phyloP scores from a whole-genome alignment of 2,329 filamentous ascomycete species.

The Westerdykella ornata region DNA sequence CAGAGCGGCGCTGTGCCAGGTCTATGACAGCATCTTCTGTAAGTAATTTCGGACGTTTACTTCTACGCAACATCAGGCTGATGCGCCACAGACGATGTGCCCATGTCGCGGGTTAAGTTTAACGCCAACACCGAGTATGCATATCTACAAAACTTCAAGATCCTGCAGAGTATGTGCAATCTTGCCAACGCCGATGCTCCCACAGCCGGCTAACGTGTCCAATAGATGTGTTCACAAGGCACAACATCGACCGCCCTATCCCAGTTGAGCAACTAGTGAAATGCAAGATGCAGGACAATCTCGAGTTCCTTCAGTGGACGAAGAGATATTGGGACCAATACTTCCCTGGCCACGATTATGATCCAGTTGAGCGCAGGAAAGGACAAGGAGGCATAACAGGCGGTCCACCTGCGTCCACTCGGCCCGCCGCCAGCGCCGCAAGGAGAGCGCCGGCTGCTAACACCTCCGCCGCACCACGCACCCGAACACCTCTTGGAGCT shows the following conservation, averaged over 20 bases:
- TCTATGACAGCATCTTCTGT: conserved; percentile 97
- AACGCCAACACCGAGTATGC: conserved; percentile 96
- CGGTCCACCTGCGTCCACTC: conserved; percentile 41
- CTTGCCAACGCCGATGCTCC: not conserved
- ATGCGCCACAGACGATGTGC: conserved; percentile 62
- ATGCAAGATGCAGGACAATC: conserved; percentile 99
- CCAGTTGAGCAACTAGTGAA: conserved; percentile 85
- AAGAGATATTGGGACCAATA: conserved; percentile 98
- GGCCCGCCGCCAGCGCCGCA: conserved; percentile 47
- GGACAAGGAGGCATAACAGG: conserved; percentile 56
- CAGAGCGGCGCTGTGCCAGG: conserved; percentile 90
- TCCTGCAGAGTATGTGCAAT: conserved; percentile 73
- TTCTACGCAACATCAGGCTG: not conserved
- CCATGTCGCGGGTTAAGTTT: conserved; percentile 96
- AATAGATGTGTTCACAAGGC: conserved; percentile 75
- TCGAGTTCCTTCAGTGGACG: conserved; percentile 95
- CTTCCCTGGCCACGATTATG: conserved; percentile 95
- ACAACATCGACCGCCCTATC: conserved; percentile 82
- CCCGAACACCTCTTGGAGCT: conserved; percentile 36
- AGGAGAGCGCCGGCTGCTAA: conserved; percentile 40
- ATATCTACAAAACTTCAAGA: conserved; percentile 97
- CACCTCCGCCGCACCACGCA: conserved; percentile 37
- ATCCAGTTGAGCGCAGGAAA: conserved; percentile 79
- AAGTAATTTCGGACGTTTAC: conserved; percentile 23
- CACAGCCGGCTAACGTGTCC: conserved; percentile 9